phyloP scores from a whole-genome alignment of 2,329 filamentous ascomycete genomes.

The Aphanocladium album region DNA sequence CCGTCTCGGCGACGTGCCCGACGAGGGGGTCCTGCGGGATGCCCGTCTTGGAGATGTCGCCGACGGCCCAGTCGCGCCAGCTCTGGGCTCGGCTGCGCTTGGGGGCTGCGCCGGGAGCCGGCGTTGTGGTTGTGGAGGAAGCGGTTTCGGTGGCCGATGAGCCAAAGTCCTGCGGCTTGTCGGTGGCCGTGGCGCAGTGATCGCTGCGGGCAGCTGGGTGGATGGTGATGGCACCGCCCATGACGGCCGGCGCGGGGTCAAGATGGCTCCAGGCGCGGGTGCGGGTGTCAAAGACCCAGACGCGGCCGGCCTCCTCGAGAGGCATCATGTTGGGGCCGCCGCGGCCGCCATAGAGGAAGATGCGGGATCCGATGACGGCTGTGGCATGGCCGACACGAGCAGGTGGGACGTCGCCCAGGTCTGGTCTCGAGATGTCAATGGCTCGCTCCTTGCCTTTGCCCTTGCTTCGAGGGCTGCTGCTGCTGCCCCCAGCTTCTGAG shows the following conservation, averaged over 20 bases:
- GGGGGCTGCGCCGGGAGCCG: not conserved
- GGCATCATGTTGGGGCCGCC: slow-evolving; percentile 59
- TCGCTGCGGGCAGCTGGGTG: slow-evolving; percentile 64
- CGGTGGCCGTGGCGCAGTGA: slow-evolving; percentile 56
- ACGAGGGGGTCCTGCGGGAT: slow-evolving; percentile 55
- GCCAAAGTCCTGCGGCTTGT: slow-evolving; percentile 50
- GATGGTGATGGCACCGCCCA: slow-evolving; percentile 33
- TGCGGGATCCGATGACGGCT: slow-evolving; percentile 59
- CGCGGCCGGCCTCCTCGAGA: slow-evolving; percentile 65
- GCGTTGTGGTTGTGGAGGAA: not conserved
- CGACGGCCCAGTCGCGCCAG: slow-evolving; percentile 53
- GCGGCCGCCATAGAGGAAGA: slow-evolving; percentile 79
- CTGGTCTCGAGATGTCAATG: slow-evolving; percentile 19
- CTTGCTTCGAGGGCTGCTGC: slow-evolving; percentile 20
- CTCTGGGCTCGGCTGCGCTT: slow-evolving; percentile 28
- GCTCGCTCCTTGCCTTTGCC: slow-evolving; percentile 38
- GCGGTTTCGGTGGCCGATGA: not conserved
- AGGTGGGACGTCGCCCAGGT: slow-evolving; percentile 48
- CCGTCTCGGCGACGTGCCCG: slow-evolving; percentile 51
- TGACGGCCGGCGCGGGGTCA: slow-evolving; percentile 47
- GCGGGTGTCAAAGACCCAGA: slow-evolving; percentile 71
- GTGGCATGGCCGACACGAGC: slow-evolving; percentile 71
- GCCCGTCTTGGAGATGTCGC: slow-evolving; percentile 48
- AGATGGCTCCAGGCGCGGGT: slow-evolving; percentile 60
- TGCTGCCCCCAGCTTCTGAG: slow-evolving; percentile 28